phyloP scores from a whole-genome alignment of 352 stramenopile genomes.

The Phytophthora pseudosyringae region DNA sequence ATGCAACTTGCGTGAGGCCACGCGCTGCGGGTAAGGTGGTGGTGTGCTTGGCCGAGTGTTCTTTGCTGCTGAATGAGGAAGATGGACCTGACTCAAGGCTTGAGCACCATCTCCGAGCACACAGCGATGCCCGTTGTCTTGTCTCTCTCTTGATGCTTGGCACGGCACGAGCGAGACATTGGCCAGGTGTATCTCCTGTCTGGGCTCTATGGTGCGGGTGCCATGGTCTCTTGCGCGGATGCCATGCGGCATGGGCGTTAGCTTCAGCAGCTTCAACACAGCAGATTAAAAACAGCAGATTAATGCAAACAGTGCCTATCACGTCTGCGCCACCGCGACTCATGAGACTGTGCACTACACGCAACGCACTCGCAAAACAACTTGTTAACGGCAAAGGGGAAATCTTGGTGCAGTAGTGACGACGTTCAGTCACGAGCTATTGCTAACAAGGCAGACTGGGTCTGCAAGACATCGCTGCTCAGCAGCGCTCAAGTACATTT shows the following conservation, averaged over 20 bases:
- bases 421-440: no score
- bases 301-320: conserved; percentile 6
- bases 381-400: no score
- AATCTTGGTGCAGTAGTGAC: no score
- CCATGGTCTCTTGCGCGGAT: neutral
- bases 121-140: neutral
- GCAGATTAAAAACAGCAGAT: conserved; percentile 1
- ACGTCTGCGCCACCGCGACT: neutral
- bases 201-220: neutral
- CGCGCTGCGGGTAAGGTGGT: no score
- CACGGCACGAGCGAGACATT: neutral
- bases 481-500: no score
- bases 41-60: neutral
- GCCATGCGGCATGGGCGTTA: neutral
- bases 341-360: no score
- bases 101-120: neutral
- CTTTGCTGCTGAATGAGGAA: conserved; percentile 14
- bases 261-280: no score
- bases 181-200: neutral
- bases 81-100: no score
- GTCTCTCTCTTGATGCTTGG: conserved; percentile 4
- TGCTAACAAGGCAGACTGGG: no score
- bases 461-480: neutral
- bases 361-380: no score
- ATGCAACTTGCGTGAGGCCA: no score